Conservation (phyloP, 495 filamentous ascomycete genomes). For the Penicillium tannophilum region DNA sequence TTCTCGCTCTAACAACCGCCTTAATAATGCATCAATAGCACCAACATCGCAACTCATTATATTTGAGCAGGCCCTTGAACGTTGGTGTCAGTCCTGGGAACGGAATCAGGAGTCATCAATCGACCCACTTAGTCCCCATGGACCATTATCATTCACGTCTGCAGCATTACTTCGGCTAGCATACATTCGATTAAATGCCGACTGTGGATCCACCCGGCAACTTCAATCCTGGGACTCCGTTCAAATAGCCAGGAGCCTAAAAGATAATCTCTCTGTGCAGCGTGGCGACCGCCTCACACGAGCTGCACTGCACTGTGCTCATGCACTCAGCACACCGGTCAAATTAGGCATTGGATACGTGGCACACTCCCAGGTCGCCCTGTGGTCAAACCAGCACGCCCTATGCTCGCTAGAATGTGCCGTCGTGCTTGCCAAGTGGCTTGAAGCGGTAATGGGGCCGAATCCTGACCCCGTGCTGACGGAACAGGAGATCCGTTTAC, state of each 20-base stretch:
- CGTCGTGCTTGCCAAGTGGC: conserved; percentile 61
- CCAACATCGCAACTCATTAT: conserved; percentile 57
- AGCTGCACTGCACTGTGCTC: conserved; percentile 68
- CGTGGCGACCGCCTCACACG: conserved; percentile 59
- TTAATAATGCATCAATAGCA: conserved; percentile 25
- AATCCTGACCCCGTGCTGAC: conserved; percentile 40
- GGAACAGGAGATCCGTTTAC: conserved; percentile 60
- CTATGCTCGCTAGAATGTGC: conserved; percentile 72
- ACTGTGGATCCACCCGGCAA: conserved; percentile 61
- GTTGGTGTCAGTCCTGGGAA: conserved; percentile 67
- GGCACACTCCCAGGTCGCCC: conserved; percentile 65
- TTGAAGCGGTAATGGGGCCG: conserved; percentile 42
- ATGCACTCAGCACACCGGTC: conserved; percentile 67
- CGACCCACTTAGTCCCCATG: conserved; percentile 54
- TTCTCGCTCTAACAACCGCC: conserved; percentile 43
- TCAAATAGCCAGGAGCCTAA: conserved; percentile 59
- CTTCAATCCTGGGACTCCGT: conserved; percentile 64
- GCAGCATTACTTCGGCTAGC: conserved; percentile 65
- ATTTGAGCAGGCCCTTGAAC: conserved; percentile 59
- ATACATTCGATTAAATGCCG: conserved; percentile 68
- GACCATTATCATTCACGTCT: conserved; percentile 67
- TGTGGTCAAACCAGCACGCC: conserved; percentile 74
- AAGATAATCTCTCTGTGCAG: conserved; percentile 57
- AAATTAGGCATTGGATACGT: conserved; percentile 70
- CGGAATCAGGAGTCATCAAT: conserved; percentile 53